Evolutionary conservation across 345 rosid species (phyloP).

Genomic region (Eutrema japonicum): DNA sequence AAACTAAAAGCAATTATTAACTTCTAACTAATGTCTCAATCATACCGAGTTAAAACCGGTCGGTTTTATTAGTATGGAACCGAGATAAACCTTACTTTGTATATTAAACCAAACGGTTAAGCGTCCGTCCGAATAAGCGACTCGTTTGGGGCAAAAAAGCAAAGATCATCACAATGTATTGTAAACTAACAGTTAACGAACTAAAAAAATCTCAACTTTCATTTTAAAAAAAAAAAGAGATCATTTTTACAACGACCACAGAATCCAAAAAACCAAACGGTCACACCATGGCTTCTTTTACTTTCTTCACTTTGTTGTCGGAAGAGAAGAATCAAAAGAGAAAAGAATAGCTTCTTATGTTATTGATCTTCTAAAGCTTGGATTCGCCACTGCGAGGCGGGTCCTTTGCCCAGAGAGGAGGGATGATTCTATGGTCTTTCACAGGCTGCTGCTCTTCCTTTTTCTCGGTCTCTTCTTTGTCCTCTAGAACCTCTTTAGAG

Average conservation of each 20-base stretch:
- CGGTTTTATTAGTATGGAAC: not conserved
- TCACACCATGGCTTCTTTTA: slow-evolving; percentile 8
- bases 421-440: slow-evolving; percentile 60
- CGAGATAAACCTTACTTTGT: slow-evolving; percentile 14
- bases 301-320: not conserved
- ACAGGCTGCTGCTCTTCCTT: slow-evolving; percentile 51
- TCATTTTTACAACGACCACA: not conserved
- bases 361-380: slow-evolving; percentile 47
- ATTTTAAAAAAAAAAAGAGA: not conserved
- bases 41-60: slow-evolving; percentile 9
- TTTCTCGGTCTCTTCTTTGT: slow-evolving; percentile 47
- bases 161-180: not conserved
- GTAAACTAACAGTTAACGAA: not conserved
- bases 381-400: slow-evolving; percentile 52
- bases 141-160: not conserved
- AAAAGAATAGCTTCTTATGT: slow-evolving; percentile 19
- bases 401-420: slow-evolving; percentile 72
- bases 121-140: not conserved
- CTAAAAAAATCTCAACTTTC: not conserved
- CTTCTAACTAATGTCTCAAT: not conserved
- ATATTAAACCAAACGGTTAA: slow-evolving; percentile 5
- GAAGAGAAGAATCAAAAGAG: slow-evolving; percentile 13
- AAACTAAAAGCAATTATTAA: slow-evolving; percentile 12
- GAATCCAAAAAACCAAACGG: not conserved
- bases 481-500: slow-evolving; percentile 57